These are phyloP conservation scores for Oryza glumipatula DNA, from an alignment of 176 grass and related monocot species.

Conservation along the genomic window DNA sequence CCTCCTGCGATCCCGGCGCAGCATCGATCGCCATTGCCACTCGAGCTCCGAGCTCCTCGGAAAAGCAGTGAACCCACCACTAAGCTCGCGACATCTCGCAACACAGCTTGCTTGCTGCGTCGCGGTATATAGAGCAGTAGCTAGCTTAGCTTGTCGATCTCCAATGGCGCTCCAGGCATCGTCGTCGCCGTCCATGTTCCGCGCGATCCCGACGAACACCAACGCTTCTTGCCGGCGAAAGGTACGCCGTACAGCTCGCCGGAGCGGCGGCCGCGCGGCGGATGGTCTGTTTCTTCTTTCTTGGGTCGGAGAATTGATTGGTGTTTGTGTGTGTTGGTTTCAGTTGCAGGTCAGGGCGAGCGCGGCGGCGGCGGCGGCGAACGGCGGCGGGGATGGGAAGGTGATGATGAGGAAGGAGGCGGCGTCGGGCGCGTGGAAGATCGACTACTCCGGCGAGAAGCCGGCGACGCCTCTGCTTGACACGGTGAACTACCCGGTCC, in stretches of 20 bases:
- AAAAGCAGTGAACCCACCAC: not conserved
- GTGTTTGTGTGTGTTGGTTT: not conserved
- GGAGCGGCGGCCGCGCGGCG: not conserved
- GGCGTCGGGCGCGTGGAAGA: slow-evolving; percentile 44
- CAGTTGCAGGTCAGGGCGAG: slow-evolving; percentile 64
- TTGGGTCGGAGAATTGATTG: no score
- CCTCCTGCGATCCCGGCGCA: not conserved
- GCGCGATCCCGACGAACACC: slow-evolving; percentile 27
- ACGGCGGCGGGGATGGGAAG: slow-evolving; percentile 37
- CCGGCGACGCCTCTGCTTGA: slow-evolving; percentile 79
- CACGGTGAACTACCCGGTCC: slow-evolving; percentile 73
- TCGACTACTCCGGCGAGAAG: slow-evolving; percentile 77
- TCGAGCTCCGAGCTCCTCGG: not conserved
- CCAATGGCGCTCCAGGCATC: slow-evolving; percentile 56
- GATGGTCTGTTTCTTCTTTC: not conserved
- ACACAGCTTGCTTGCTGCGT: not conserved
- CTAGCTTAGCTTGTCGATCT: not conserved
- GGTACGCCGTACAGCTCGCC: slow-evolving; percentile 31
- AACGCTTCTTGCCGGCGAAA: slow-evolving; percentile 52
- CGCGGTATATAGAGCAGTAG: not conserved
- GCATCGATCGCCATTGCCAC: not conserved
- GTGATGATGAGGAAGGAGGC: slow-evolving; percentile 44
- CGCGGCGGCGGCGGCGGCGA: slow-evolving; percentile 22
- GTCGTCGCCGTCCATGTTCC: slow-evolving; percentile 50
- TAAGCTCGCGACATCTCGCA: no score